Conservation (phyloP, 306 rosid genomes). For the Medicago lupulina region DNA sequence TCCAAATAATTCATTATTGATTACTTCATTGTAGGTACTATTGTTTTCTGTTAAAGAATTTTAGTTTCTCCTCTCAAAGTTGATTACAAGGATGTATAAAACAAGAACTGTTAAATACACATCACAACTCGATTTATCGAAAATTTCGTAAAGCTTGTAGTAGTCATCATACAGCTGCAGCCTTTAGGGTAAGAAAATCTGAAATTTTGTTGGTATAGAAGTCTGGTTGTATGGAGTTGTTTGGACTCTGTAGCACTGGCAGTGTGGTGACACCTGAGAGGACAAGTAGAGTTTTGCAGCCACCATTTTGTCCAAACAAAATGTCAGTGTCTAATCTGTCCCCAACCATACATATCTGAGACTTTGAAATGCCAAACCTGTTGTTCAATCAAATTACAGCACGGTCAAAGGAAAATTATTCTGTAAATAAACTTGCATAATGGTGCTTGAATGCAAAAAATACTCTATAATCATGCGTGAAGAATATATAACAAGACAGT, state of each 20-base stretch:
- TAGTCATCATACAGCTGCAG: slow-evolving; percentile 68
- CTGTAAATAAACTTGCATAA: background rate
- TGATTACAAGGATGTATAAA: background rate
- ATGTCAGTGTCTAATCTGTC: slow-evolving; percentile 97
- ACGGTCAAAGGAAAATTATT: slow-evolving; percentile 19
- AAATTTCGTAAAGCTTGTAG: background rate
- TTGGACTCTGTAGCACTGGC: slow-evolving; percentile 74
- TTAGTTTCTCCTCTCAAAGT: background rate
- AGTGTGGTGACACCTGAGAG: slow-evolving; percentile 87
- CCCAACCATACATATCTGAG: slow-evolving; percentile 97
- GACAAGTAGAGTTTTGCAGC: slow-evolving; percentile 96
- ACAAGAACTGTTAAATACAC: slow-evolving; percentile 7
- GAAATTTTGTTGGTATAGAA: slow-evolving; percentile 88
- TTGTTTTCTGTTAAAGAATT: background rate
- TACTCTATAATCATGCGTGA: slow-evolving; percentile 3
- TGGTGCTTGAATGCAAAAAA: background rate
- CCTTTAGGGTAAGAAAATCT: slow-evolving; percentile 77
- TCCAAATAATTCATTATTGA: background rate
- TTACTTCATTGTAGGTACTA: background rate
- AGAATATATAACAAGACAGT: slow-evolving; percentile 27
- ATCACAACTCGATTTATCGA: slow-evolving; percentile 3
- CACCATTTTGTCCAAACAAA: slow-evolving; percentile 96
- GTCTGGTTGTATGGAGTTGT: slow-evolving; percentile 87
- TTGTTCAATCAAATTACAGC: slow-evolving; percentile 37
- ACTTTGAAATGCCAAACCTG: slow-evolving; percentile 89